Base-by-base conservation (phyloP, 202 grass and related monocot genomes). In the Dendrocalamus latiflorus region DNA sequence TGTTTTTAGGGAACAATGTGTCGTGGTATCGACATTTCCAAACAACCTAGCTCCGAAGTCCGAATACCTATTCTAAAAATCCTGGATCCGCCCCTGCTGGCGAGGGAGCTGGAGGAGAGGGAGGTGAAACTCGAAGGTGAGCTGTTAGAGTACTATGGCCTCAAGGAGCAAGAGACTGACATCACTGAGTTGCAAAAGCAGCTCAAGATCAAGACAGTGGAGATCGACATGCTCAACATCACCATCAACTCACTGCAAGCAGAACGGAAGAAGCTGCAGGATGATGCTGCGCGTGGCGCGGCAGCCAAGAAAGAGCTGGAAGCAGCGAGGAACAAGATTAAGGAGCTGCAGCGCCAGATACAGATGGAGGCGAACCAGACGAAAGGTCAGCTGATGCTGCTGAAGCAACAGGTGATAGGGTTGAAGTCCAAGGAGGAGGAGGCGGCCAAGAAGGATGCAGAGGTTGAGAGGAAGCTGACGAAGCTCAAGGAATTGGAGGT, bases 161-260 rank as follows among this genome's bases (percentile, higher is more conserved):
- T 99, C 61, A 95, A 94, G 77, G 91, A 99, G 84, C 90, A 96
- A 57, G 91, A 99, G 86, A 89, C 85, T 1, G 93, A 99, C 15
- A 53, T 91, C 9, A 22, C 63, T 7, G 96, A 99, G 79, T 72
- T 96, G 61, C 91, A 99, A 68, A 95, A 89, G 84, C 96, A 99
- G 86, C 81, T 99, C 72, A 96, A 92, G 90, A 94, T 86, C 26
- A 99, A 96, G 80, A 81, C 74, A 0, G 86, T 75, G 11, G 93
- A 99, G 78, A 91, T 96, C 48, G 86, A 92, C 68, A 82, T 89
- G 93, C 88, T 99, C 75, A 89, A 94, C 67, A 79, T 84, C 39
- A 90, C 93, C 50, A 86, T 99, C 69, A 94, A 64, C 55, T 89
- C 89, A 9, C 75, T 99, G 72, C 88, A 99, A 48, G 88, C 71